Percentiles rank a stretch among this genome's conserved stretches.
phyloP scores from a whole-genome alignment of 768 basidiomycete species.

The Lactifluus echinatus region DNA sequence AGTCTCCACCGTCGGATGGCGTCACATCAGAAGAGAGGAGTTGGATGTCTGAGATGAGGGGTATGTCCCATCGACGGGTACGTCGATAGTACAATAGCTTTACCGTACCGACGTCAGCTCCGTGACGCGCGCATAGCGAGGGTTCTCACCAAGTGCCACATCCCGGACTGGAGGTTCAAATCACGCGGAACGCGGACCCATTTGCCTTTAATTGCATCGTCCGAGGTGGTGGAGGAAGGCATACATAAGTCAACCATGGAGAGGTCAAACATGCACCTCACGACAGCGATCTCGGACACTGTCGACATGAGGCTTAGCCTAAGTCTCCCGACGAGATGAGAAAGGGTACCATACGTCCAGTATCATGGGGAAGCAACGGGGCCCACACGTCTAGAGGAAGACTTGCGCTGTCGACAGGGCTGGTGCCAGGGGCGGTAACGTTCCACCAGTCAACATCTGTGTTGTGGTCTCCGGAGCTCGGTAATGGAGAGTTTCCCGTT shows the following conservation, averaged over 20 bases:
- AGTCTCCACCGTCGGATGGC: conserved; percentile 38
- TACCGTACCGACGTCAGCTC: conserved; percentile 21
- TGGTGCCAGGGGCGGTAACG: conserved; percentile 30
- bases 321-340: neutral
- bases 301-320: neutral
- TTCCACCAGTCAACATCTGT: conserved; percentile 72
- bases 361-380: conserved; percentile 65
- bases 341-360: conserved; percentile 47
- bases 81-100: conserved; percentile 77
- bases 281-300: conserved; percentile 79
- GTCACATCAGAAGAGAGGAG: conserved; percentile 52
- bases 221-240: conserved; percentile 58
- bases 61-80: conserved; percentile 72
- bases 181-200: conserved; percentile 88
- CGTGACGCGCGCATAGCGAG: conserved; percentile 9
- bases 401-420: conserved; percentile 48
- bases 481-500: neutral
- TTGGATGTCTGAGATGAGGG: conserved; percentile 65
- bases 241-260: conserved; percentile 51
- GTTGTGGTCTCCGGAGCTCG: conserved; percentile 21
- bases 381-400: conserved; percentile 77
- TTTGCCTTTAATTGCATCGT: conserved; percentile 69
- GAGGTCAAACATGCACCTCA: conserved; percentile 59
- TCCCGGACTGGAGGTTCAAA: conserved; percentile 56
- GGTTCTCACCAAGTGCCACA: conserved; percentile 52